Conservation (phyloP, 1,284 basidiomycete species). For the Marasmius oreades region DNA sequence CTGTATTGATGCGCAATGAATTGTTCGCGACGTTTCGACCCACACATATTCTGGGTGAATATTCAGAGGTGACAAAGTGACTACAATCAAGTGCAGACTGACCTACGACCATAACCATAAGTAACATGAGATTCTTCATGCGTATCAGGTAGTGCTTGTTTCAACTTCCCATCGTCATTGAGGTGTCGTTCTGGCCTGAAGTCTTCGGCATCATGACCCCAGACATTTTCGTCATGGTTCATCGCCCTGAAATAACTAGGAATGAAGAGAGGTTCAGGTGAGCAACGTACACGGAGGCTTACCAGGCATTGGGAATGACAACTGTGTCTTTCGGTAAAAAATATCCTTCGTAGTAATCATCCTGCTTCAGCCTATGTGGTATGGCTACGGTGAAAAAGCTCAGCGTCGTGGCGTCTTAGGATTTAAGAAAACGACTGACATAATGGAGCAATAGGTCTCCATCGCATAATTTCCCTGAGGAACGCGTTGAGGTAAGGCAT, state of each 20-base stretch:
- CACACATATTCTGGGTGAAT: constrained; percentile 16
- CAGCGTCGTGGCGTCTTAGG: not conserved
- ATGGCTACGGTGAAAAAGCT: constrained; percentile 4
- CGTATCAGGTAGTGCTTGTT: constrained; percentile 9
- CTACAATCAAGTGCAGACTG: not conserved
- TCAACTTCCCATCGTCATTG: constrained; percentile 10
- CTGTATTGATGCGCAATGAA: constrained; percentile 14
- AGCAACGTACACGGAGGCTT: not conserved
- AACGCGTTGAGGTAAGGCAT: constrained; percentile 6
- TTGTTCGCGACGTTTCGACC: constrained; percentile 17
- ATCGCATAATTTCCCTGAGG: constrained; percentile 13
- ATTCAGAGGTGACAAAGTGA: not conserved
- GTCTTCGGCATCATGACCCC: constrained; percentile 16
- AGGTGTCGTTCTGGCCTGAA: constrained; percentile 17
- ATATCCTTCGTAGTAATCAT: constrained; percentile 18
- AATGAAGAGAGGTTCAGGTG: not conserved
- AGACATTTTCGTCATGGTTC: constrained; percentile 15
- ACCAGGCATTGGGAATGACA: constrained; percentile 18
- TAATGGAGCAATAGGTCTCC: constrained; percentile 12
- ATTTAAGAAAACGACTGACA: constrained; percentile 1
- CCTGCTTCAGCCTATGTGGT: constrained; percentile 11
- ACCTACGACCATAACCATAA: constrained; percentile 19
- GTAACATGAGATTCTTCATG: constrained; percentile 19
- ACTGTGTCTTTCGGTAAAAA: constrained; percentile 16
- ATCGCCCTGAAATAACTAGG: constrained; percentile 13